Conservation (phyloP, 257 asterid species). For the Solanum ahanhuiri region DNA sequence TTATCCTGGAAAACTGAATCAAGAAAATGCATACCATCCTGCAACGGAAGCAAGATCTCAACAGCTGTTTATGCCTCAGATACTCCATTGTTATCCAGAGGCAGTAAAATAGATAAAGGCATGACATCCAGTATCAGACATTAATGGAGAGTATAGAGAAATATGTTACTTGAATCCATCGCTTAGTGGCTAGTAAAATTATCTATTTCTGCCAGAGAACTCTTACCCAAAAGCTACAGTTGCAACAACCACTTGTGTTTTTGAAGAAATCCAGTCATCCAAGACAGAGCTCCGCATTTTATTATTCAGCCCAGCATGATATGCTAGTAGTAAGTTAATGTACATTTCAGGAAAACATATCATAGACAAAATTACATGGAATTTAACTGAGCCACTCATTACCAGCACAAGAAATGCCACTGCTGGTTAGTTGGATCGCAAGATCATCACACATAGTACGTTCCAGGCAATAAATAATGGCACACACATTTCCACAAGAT, state of each 20-base stretch:
- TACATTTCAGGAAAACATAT: conserved; percentile 9
- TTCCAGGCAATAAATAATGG: conserved; percentile 92
- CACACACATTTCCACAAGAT: conserved; percentile 71
- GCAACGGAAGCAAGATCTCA: conserved; percentile 39
- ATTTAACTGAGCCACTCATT: conserved; percentile 12
- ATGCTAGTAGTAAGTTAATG: conserved; percentile 38
- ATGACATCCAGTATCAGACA: conserved; percentile 12
- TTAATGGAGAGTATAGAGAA: not conserved
- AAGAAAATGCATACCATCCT: conserved; percentile 71
- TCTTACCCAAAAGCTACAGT: conserved; percentile 96
- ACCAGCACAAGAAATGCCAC: conserved; percentile 89
- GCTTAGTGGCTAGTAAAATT: not conserved
- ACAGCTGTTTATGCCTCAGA: conserved; percentile 19
- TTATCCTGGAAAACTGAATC: not conserved
- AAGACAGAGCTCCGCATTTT: conserved; percentile 72
- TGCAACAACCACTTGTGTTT: conserved; percentile 88
- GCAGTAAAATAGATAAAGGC: conserved; percentile 13
- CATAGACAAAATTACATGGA: not conserved
- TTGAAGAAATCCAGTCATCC: conserved; percentile 86
- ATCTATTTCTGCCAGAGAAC: conserved; percentile 3
- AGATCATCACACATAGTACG: conserved; percentile 81
- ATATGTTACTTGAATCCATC: not conserved
- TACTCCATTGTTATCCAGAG: conserved; percentile 32
- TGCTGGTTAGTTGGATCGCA: conserved; percentile 55
- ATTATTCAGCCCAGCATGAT: conserved; percentile 90